Percentiles rank a stretch among this genome's conserved stretches.
These are phyloP conservation scores for Triticum turgidum DNA, from an alignment of 176 grass and related monocot species.

Conservation along the genomic window DNA sequence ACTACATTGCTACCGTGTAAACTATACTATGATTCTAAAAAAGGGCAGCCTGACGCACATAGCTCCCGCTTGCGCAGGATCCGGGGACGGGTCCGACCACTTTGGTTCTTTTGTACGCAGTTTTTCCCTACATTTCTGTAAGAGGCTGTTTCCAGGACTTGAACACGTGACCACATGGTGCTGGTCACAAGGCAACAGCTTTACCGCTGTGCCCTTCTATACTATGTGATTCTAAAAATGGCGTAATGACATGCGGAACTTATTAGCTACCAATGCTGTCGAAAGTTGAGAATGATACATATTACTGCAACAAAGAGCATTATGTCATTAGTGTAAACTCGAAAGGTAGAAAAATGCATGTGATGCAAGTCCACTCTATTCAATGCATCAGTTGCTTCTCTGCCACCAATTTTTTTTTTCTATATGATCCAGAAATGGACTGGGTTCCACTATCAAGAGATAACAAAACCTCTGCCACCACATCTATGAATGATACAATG, in stretches of 20 bases:
- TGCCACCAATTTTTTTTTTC: not conserved
- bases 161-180: too few species aligned
- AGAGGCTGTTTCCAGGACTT: too few species aligned
- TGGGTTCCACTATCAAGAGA: too few species aligned
- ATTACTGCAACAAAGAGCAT: conserved; percentile 3
- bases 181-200: too few species aligned
- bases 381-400: conserved; percentile 17
- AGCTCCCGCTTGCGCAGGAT: too few species aligned
- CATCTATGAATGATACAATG: conserved; percentile 1
- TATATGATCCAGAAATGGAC: too few species aligned
- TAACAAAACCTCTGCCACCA: not conserved
- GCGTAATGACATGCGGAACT: conserved; percentile 11
- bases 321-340: not conserved
- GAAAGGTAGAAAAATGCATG: conserved; percentile 9
- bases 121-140: too few species aligned
- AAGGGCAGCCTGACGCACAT: too few species aligned
- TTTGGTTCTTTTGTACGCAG: too few species aligned
- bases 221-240: conserved; percentile 4
- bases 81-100: too few species aligned
- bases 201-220: not conserved
- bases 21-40: conserved; percentile 14
- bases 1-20: conserved; percentile 1
- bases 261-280: not conserved
- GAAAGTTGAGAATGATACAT: not conserved
- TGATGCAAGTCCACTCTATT: conserved; percentile 7